Percentiles rank a stretch among this genome's conserved stretches.
These are phyloP conservation scores for Rhinocladiella similis DNA, from an alignment of 2,329 filamentous ascomycete species.

Conservation along the genomic window DNA sequence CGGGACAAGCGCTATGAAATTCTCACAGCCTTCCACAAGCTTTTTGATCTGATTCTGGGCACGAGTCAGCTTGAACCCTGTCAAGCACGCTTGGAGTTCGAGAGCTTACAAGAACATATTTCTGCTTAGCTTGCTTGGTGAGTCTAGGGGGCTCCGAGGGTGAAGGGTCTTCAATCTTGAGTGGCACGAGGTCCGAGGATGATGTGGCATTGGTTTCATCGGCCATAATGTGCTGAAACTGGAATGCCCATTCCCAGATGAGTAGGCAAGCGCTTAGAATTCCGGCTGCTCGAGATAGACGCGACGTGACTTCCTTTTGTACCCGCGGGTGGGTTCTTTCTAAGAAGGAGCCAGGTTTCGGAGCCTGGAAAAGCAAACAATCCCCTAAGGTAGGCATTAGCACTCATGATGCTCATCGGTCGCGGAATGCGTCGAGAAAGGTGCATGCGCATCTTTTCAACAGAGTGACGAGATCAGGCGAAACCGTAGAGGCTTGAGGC, in stretches of 20 bases:
- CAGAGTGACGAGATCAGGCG: not conserved
- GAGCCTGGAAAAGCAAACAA: not conserved
- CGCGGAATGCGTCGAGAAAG: not conserved
- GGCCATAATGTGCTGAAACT: too few species aligned
- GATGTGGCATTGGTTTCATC: not conserved
- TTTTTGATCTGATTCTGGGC: conserved; percentile 23
- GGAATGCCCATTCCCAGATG: too few species aligned
- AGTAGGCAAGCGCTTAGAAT: not conserved
- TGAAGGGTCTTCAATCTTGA: conserved; percentile 2
- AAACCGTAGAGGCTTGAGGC: too few species aligned
- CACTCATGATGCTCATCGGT: not conserved
- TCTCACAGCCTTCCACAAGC: conserved; percentile 20
- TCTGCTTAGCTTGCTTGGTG: conserved; percentile 13
- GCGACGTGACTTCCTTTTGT: not conserved
- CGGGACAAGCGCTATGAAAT: conserved; percentile 20
- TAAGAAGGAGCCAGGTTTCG: not conserved
- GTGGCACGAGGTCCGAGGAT: not conserved
- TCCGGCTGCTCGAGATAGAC: too few species aligned
- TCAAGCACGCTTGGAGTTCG: not conserved
- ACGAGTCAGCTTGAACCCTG: not conserved
- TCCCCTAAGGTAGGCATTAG: not conserved
- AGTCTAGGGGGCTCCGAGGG: not conserved
- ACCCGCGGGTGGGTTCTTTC: not conserved
- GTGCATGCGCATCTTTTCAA: not conserved
- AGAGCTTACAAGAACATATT: conserved; percentile 13